A percentile compares a stretch with the other conserved stretches of the same genome.
Conservation (phyloP, 768 basidiomycete species). For the Mycena maculata region DNA sequence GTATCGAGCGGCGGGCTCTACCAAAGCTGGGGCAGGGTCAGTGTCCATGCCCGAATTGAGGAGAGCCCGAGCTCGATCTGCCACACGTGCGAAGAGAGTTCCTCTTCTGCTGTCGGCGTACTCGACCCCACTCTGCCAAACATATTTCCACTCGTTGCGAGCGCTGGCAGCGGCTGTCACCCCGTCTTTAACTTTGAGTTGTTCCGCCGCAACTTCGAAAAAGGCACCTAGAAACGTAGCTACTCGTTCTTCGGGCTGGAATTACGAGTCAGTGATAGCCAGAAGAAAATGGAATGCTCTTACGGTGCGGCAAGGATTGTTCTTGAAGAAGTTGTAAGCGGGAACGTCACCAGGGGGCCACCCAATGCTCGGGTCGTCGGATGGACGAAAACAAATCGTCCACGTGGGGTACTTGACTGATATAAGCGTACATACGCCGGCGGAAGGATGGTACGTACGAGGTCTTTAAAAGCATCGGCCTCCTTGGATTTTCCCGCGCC, state of each 20-base stretch:
- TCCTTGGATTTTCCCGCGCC: slow-evolving; percentile 9
- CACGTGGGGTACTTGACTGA: not conserved
- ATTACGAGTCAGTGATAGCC: not conserved
- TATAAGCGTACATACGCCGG: not conserved
- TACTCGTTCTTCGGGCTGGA: slow-evolving; percentile 1
- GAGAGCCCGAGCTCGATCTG: not conserved
- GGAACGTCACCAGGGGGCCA: slow-evolving; percentile 3
- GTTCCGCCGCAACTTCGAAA: not conserved
- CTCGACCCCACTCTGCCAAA: too few species aligned
- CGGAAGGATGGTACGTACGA: not conserved
- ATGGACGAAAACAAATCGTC: not conserved
- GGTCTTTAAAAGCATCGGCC: not conserved
- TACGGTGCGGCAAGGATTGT: not conserved
- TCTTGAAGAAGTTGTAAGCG: not conserved
- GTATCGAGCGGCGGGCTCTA: not conserved
- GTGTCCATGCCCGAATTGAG: not conserved
- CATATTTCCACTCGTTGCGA: not conserved
- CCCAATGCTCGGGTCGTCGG: not conserved
- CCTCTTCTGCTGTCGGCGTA: too few species aligned
- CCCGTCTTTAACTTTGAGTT: not conserved
- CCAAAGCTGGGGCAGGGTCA: not conserved
- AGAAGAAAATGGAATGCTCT: not conserved
- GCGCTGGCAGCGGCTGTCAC: not conserved
- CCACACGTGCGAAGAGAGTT: too few species aligned
- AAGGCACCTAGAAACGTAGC: slow-evolving; percentile 2